phyloP scores from a whole-genome alignment of 1,139 yeast genomes.

The Kluyveromyces sp. region DNA sequence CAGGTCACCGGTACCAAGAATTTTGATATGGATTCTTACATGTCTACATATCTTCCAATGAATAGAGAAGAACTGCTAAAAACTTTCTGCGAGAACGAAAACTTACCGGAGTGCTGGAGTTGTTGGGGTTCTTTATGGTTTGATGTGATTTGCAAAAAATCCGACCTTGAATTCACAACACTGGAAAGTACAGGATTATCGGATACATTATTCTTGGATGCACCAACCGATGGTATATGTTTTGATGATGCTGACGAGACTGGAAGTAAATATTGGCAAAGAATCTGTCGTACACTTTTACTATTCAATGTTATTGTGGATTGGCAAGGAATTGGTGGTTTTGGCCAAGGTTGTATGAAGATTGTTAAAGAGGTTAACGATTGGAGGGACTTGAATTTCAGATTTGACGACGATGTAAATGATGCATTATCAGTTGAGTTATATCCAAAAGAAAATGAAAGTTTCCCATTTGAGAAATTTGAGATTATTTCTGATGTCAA shows the following conservation, averaged over 20 bases:
- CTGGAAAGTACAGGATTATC: conserved; percentile 51
- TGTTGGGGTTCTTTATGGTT: conserved; percentile 84
- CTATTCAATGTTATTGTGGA: conserved; percentile 23
- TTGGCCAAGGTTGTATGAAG: conserved; percentile 17
- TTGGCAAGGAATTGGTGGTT: conserved; percentile 10
- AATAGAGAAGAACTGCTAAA: conserved; percentile 31
- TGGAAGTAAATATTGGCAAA: conserved; percentile 28
- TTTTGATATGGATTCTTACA: conserved; percentile 16
- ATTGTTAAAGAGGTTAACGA: conserved; percentile 11
- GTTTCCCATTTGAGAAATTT: conserved; percentile 8
- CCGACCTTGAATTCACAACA: conserved; percentile 42
- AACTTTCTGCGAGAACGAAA: conserved; percentile 49
- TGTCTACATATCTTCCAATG: conserved; percentile 16
- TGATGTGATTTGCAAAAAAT: conserved; percentile 37
- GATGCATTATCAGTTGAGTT: conserved; percentile 1
- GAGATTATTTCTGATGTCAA: conserved; percentile 21
- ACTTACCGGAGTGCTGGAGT: conserved; percentile 69
- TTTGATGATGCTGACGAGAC: conserved; percentile 35
- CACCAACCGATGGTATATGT: conserved; percentile 57
- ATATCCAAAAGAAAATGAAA: conserved; percentile 5
- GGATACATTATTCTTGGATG: conserved; percentile 49
- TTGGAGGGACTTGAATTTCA: conserved; percentile 13
- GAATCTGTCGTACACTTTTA: conserved; percentile 25
- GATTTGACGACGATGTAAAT: conserved; percentile 9
- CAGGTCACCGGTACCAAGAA: conserved; percentile 14